Evolutionary conservation across 495 filamentous ascomycete species (phyloP).

Genomic region (Aspergillus indologenus): DNA sequence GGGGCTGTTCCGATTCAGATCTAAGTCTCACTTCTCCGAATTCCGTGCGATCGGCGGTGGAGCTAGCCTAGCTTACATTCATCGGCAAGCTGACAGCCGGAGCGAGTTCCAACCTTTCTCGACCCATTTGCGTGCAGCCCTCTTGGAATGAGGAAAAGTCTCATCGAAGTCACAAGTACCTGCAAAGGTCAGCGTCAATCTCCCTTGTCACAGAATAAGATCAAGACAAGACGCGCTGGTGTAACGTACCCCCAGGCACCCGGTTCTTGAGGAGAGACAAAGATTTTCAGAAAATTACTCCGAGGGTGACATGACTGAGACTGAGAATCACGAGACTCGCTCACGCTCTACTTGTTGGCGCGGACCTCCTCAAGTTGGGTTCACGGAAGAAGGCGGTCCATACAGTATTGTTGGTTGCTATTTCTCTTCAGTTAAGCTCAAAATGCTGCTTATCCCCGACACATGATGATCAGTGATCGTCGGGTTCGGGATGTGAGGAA

Average conservation of each 20-base stretch:
- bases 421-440: background rate
- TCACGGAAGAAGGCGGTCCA: background rate
- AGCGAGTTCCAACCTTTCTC: background rate
- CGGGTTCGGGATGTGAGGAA: background rate
- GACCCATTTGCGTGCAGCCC: background rate
- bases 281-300: background rate
- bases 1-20: background rate
- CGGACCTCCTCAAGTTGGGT: background rate
- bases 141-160: background rate
- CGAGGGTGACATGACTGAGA: constrained; percentile 9
- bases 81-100: background rate
- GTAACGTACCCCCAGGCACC: background rate
- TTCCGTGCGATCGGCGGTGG: background rate
- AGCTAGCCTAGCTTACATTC: background rate
- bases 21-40: background rate
- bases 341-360: background rate
- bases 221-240: background rate
- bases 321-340: background rate
- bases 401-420: background rate
- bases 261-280: constrained; percentile 3
- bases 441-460: background rate
- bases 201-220: background rate
- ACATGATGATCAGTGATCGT: background rate
- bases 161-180: background rate
- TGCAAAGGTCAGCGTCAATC: background rate